Conservation (phyloP, 2,329 filamentous ascomycete genomes). For the Aureobasidium sp. region DNA sequence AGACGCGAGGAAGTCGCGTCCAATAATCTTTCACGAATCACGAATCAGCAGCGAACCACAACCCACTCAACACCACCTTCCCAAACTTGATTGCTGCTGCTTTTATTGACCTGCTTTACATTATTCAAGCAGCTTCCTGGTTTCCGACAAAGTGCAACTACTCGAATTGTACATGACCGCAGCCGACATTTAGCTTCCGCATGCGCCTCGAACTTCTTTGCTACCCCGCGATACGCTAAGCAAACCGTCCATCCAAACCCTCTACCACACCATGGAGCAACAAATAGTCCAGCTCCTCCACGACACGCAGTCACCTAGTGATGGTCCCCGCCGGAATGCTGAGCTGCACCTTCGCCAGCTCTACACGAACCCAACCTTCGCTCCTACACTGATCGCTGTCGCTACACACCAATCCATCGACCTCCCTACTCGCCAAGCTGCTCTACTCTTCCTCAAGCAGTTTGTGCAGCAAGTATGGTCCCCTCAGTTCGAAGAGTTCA, state of each 20-base stretch:
- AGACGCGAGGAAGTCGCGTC: background rate
- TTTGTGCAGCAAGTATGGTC: constrained; percentile 85
- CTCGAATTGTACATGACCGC: background rate
- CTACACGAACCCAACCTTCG: constrained; percentile 61
- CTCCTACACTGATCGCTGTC: constrained; percentile 70
- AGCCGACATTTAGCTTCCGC: background rate
- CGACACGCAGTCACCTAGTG: constrained; percentile 71
- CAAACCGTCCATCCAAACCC: background rate
- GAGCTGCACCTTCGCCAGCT: constrained; percentile 72
- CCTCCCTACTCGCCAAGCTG: constrained; percentile 69
- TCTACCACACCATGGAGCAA: constrained; percentile 61
- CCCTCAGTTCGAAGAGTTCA: constrained; percentile 61
- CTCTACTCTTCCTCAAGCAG: constrained; percentile 68
- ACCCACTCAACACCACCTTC: background rate
- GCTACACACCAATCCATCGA: constrained; percentile 67
- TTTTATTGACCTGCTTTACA: background rate
- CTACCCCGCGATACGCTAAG: constrained; percentile 9
- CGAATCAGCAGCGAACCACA: background rate
- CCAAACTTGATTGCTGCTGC: background rate
- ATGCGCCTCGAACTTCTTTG: background rate
- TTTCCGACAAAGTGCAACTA: too few species aligned
- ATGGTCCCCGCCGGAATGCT: constrained; percentile 72
- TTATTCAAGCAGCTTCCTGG: background rate
- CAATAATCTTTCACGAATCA: background rate
- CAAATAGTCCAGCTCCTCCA: constrained; percentile 81